Conservation (phyloP, 2,329 filamentous ascomycete species). For the Trichophyton mentagrophytes region DNA sequence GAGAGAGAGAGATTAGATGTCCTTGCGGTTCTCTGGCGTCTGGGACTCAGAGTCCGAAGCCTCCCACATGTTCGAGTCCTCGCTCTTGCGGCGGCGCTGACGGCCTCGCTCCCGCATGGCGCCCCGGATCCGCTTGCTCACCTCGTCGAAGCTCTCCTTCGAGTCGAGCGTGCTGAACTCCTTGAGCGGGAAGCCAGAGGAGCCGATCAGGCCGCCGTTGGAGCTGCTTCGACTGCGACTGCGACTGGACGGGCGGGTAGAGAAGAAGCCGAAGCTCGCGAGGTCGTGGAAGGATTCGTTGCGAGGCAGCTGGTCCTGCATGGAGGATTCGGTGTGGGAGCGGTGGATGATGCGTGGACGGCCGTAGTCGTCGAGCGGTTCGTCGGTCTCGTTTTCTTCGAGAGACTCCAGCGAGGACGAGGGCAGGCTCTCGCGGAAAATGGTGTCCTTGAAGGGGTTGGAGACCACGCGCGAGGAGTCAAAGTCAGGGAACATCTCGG, state of each 20-base stretch:
- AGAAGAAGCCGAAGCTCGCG: constrained; percentile 76
- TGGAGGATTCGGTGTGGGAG: not conserved
- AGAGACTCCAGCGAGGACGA: not conserved
- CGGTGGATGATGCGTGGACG: constrained; percentile 7
- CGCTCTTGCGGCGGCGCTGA: constrained; percentile 41
- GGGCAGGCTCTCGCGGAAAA: constrained; percentile 5
- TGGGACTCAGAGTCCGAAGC: constrained; percentile 27
- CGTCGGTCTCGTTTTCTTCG: constrained; percentile 14
- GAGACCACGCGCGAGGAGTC: constrained; percentile 58
- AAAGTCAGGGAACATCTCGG: constrained; percentile 96
- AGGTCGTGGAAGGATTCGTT: constrained; percentile 94
- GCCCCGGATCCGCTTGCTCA: constrained; percentile 68
- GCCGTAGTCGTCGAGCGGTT: constrained; percentile 15
- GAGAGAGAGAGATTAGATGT: constrained; percentile 17
- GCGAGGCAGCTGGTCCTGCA: constrained; percentile 49
- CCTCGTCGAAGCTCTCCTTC: constrained; percentile 64
- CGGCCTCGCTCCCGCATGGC: constrained; percentile 71
- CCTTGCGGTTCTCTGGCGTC: constrained; percentile 24
- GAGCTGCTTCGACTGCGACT: constrained; percentile 53
- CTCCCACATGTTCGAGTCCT: constrained; percentile 29
- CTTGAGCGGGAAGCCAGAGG: constrained; percentile 51
- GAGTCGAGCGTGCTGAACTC: constrained; percentile 56
- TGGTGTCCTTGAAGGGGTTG: constrained; percentile 34
- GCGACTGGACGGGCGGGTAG: constrained; percentile 70
- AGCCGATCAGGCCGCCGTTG: constrained; percentile 49